Conservation (phyloP, 352 stramenopile genomes). For the Phytophthora litchii region DNA sequence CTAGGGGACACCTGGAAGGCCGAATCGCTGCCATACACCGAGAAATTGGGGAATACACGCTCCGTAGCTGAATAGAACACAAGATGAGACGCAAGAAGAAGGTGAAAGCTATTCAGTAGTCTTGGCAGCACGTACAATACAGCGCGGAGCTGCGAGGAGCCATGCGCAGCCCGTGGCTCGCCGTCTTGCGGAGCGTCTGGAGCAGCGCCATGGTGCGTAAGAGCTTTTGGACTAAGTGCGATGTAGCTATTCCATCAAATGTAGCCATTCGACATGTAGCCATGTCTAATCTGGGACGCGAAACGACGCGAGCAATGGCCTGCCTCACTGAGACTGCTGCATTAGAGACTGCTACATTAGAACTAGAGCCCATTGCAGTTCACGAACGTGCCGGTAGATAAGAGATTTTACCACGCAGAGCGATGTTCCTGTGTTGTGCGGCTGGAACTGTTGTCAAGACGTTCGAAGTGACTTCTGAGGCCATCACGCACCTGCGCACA, state of each 20-base stretch:
- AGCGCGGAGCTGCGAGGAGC: slow-evolving; percentile 28
- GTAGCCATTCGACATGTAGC: slow-evolving; percentile 26
- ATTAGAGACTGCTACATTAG: no score
- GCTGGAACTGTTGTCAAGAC: slow-evolving; percentile 60
- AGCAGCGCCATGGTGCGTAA: slow-evolving; percentile 36
- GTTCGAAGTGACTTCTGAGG: slow-evolving; percentile 60
- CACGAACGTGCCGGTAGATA: no score
- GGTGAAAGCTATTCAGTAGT: not conserved
- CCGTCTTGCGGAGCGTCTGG: slow-evolving; percentile 39
- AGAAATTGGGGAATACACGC: slow-evolving; percentile 82
- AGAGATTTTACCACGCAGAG: no score
- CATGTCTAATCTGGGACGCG: slow-evolving; percentile 10
- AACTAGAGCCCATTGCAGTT: no score
- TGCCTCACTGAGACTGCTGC: no score
- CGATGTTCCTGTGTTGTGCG: slow-evolving; percentile 66
- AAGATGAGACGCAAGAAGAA: slow-evolving; percentile 15
- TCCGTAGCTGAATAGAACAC: slow-evolving; percentile 39
- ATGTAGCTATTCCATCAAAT: slow-evolving; percentile 22
- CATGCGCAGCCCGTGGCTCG: slow-evolving; percentile 17
- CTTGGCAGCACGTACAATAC: slow-evolving; percentile 34
- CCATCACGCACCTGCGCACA: slow-evolving; percentile 46
- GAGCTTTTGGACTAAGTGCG: slow-evolving; percentile 21
- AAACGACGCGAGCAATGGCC: slow-evolving; percentile 33
- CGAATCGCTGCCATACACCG: slow-evolving; percentile 70
- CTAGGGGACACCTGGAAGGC: slow-evolving; percentile 78